Base-by-base conservation (phyloP, 73 alveolate species). In the Durusdinium trenchii region DNA sequence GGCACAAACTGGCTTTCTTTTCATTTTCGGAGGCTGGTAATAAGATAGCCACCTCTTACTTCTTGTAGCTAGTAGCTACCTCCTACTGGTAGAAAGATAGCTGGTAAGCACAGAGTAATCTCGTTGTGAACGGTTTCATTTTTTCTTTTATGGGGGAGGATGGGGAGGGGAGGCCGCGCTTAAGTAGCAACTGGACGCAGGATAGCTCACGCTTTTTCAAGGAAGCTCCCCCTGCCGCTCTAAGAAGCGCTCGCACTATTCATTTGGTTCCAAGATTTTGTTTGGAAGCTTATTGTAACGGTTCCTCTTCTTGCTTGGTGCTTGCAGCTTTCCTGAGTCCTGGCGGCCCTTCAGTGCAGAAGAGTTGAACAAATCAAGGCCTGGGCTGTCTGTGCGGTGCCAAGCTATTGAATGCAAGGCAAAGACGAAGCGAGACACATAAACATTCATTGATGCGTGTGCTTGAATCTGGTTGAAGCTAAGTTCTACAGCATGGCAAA, bases 401-500 rank as follows among this genome's bases (percentile, higher is more conserved):
- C 71, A 35, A 71, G 61, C 51, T 38, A 28, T 23, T 38, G 12
- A 23, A 64, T 64, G 79, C 79, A 32, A 64, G 10, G 9, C 42
- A 18, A 28, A 64, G 79, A 28, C n/a, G 20, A 20, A 9, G 9
- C 42, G 12, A 38, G 23, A 6, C 79, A 64, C 23, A 10, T 26
- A 28, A 32, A 32, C 54, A 26, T 38, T 14, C 60, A 45, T 45
- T 18, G 42, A 9, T 9, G 42, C n/a, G 28, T 64, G 9, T 64
- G 79, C 79, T 64, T 64, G 9, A 38, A 23, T 47, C 46, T 36
- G 45, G 40, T 18, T 30, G 61, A 3, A 1, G 30, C 98, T 36
- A 38, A 91, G 98, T 91, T 91, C 98, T 91, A 91, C 57, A 79
- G 98, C 78, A 79, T 64, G 50, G 82, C 87, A 71, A 91, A 91